Base-by-base conservation (phyloP, 2,329 filamentous ascomycete genomes). In the Chaetomiaceae sp. region DNA sequence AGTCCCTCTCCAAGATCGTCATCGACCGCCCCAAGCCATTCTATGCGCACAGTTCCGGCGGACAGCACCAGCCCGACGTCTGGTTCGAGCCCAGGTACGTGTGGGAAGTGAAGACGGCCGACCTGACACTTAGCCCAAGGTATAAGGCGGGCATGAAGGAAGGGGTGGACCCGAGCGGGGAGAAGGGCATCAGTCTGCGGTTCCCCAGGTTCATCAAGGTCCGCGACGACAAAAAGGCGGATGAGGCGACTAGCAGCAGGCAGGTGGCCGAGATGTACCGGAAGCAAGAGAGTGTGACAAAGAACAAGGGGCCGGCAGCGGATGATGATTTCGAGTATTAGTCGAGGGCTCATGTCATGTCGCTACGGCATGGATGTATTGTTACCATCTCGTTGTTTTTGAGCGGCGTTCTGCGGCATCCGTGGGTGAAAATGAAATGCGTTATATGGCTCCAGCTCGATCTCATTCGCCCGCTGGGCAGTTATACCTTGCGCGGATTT, bases 311-410 rank as follows among this genome's bases (percentile, higher is more conserved):
- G 0, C 89, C 89, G 4, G 79, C 85, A 43, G 91, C 91, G 51
- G 94, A 99, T 75, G 92, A 97, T 73, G 91, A 97, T 69, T 99
- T 96, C 72, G 94, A 99, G 76, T 99, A 99, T 73, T 99, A 71
- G 48, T 16, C 18, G n/a, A n/a, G n/a, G n/a, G n/a, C n/a, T n/a
- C n/a, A n/a, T n/a, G n/a, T n/a, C n/a, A n/a, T n/a, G n/a, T n/a
- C n/a, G n/a, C n/a, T n/a, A n/a, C 3, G 20, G 18, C n/a, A 18
- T 27, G 10, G 20, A 23, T 27, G 13, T 21, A 18, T 8, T 45
- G 20, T 14, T 11, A 33, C 21, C 11, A 11, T 43, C 16, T 43
- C 16, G n/a, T 23, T 9, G 5, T 40, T 13, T 40, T 21, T 21
- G 9, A 9, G 16, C 21, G 37, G 20, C 21, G 20, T 40, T 11